Percentiles rank a stretch among this genome's conserved stretches.
These are phyloP conservation scores for Aspergillus proliferans DNA, from an alignment of 2,329 filamentous ascomycete species.

Conservation along the genomic window DNA sequence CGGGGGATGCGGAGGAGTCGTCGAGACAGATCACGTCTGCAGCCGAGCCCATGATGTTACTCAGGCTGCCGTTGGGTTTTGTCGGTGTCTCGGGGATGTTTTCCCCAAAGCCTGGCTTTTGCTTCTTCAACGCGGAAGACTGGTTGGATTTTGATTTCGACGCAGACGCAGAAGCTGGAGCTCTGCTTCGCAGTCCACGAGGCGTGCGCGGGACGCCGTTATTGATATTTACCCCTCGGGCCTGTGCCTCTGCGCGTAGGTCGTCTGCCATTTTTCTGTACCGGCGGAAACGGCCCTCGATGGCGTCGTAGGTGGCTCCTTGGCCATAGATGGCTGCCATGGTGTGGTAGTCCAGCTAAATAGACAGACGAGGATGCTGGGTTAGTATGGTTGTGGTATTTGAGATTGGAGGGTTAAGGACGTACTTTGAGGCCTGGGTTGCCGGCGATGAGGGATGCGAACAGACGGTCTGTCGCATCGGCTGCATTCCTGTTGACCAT, in stretches of 20 bases:
- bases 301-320: constrained; percentile 43
- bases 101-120: neutral
- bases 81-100: constrained; percentile 3
- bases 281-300: constrained; percentile 43
- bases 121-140: no score
- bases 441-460: constrained; percentile 22
- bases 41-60: neutral
- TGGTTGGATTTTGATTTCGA: neutral
- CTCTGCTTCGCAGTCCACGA: constrained; percentile 9
- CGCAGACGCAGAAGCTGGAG: constrained; percentile 4
- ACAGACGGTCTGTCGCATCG: constrained; percentile 19
- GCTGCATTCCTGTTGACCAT: constrained; percentile 28
- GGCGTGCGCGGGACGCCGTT: constrained; percentile 10
- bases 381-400: neutral
- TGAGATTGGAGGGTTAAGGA: neutral
- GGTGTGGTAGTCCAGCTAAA: constrained; percentile 40
- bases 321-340: constrained; percentile 42
- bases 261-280: constrained; percentile 37
- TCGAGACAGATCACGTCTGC: constrained; percentile 14
- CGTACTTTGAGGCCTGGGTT: constrained; percentile 21
- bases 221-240: constrained; percentile 4
- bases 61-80: neutral
- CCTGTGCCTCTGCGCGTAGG: constrained; percentile 24
- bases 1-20: constrained; percentile 1
- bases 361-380: neutral